These are phyloP conservation scores for Incumbomyces delicatus DNA, from an alignment of 2,329 filamentous ascomycete species.

Conservation along the genomic window DNA sequence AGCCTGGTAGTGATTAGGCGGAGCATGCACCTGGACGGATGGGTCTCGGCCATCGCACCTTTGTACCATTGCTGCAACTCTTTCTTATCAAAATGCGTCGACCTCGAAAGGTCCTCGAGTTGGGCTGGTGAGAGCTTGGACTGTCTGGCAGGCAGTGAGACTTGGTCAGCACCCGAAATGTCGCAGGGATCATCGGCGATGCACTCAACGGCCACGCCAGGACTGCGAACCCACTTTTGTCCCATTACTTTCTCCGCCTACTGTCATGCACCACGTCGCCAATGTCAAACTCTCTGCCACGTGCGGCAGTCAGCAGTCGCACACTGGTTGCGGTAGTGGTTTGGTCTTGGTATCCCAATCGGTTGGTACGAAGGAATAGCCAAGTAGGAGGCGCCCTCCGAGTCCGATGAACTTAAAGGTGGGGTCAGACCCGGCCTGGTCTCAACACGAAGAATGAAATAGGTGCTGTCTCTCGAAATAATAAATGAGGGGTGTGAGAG, in stretches of 20 bases:
- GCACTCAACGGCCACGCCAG: background rate
- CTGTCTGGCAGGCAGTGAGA: slow-evolving; percentile 51
- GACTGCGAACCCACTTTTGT: slow-evolving; percentile 4
- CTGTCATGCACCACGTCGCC: background rate
- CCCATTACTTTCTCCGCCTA: slow-evolving; percentile 3
- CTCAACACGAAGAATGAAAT: background rate
- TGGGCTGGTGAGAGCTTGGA: slow-evolving; percentile 97
- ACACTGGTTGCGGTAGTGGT: too few species aligned
- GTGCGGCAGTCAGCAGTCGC: too few species aligned
- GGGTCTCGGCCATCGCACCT: slow-evolving; percentile 49
- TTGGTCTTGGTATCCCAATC: too few species aligned
- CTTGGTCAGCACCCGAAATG: background rate
- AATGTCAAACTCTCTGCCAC: too few species aligned
- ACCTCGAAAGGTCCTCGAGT: slow-evolving; percentile 88
- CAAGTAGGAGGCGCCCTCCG: background rate
- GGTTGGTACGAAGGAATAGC: too few species aligned
- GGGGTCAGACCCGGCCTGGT: slow-evolving; percentile 2
- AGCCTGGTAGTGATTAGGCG: slow-evolving; percentile 37
- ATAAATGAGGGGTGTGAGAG: too few species aligned
- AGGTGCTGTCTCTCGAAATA: too few species aligned
- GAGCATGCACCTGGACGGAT: background rate
- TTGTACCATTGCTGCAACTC: slow-evolving; percentile 99
- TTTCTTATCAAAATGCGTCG: slow-evolving; percentile 99
- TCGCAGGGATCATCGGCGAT: background rate
- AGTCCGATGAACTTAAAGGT: background rate